Evolutionary conservation across 2,329 filamentous ascomycete species (phyloP).

Genomic region (Podosphaera xanthii): DNA sequence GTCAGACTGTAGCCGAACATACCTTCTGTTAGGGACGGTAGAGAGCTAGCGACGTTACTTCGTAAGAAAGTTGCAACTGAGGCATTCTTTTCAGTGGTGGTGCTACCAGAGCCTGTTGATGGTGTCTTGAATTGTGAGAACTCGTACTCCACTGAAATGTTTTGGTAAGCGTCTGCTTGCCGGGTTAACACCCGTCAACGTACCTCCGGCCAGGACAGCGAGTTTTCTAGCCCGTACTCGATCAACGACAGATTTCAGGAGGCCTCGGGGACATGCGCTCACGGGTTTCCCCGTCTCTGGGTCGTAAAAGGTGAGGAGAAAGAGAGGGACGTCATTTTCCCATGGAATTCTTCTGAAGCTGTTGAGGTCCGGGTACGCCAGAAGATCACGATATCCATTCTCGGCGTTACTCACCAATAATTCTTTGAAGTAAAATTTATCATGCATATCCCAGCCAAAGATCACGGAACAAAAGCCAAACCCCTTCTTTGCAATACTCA

Average conservation of each 20-base stretch:
- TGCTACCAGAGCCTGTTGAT: constrained; percentile 18
- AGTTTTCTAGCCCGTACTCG: constrained; percentile 48
- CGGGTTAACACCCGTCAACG: constrained; percentile 14
- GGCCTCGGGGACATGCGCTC: constrained; percentile 55
- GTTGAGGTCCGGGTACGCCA: constrained; percentile 57
- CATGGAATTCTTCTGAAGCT: constrained; percentile 72
- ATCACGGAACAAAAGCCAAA: constrained; percentile 91
- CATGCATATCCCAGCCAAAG: constrained; percentile 96
- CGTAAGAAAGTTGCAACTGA: constrained; percentile 54
- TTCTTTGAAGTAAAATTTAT: constrained; percentile 69
- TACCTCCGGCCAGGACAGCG: constrained; percentile 75
- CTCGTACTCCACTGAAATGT: constrained; percentile 49
- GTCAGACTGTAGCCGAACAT: constrained; percentile 94
- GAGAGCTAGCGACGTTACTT: constrained; percentile 45
- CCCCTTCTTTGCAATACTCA: constrained; percentile 55
- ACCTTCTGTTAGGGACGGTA: constrained; percentile 67
- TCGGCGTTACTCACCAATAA: constrained; percentile 72
- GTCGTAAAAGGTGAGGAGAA: constrained; percentile 63
- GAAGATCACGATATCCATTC: constrained; percentile 71
- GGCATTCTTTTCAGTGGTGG: constrained; percentile 32
- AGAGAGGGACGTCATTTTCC: constrained; percentile 72
- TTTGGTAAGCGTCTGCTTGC: not conserved
- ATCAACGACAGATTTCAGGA: constrained; percentile 44
- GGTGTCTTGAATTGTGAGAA: constrained; percentile 80
- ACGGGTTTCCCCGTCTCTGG: constrained; percentile 52